Percentiles rank a stretch among this genome's conserved stretches.
Conservation (phyloP, 495 filamentous ascomycete species). For the Hypomontagnella submonticulosa region DNA sequence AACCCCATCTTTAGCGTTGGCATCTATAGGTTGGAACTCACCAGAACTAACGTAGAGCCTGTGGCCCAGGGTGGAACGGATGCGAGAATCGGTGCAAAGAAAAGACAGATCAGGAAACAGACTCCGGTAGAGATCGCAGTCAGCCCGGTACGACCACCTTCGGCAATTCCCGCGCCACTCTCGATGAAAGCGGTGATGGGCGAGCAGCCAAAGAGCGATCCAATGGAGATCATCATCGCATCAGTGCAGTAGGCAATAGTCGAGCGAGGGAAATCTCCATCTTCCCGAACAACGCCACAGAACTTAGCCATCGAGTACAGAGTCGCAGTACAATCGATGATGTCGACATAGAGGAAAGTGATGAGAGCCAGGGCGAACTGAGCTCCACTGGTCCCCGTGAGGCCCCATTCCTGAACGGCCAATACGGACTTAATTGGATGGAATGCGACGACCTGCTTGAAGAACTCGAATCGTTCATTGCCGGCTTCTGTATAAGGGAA, state of each 20-base stretch:
- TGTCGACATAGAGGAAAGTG: constrained; percentile 89
- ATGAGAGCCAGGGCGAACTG: constrained; percentile 79
- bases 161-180: constrained; percentile 83
- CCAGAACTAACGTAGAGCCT: constrained; percentile 80
- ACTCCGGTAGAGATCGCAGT: constrained; percentile 78
- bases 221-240: constrained; percentile 82
- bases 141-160: constrained; percentile 81
- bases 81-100: constrained; percentile 86
- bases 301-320: constrained; percentile 87
- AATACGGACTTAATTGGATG: constrained; percentile 77
- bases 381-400: constrained; percentile 62
- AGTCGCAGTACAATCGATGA: constrained; percentile 72
- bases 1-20: not conserved
- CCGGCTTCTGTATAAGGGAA: constrained; percentile 77
- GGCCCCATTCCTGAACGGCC: constrained; percentile 73
- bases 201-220: constrained; percentile 76
- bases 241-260: constrained; percentile 57
- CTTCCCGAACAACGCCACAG: constrained; percentile 61
- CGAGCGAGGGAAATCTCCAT: constrained; percentile 73
- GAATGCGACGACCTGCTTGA: constrained; percentile 80
- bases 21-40: constrained; percentile 48
- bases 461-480: constrained; percentile 75
- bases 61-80: constrained; percentile 89
- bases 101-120: constrained; percentile 81
- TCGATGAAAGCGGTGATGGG: constrained; percentile 87